phyloP scores from a whole-genome alignment of 345 rosid genomes.

The Anastatica hierochuntica region DNA sequence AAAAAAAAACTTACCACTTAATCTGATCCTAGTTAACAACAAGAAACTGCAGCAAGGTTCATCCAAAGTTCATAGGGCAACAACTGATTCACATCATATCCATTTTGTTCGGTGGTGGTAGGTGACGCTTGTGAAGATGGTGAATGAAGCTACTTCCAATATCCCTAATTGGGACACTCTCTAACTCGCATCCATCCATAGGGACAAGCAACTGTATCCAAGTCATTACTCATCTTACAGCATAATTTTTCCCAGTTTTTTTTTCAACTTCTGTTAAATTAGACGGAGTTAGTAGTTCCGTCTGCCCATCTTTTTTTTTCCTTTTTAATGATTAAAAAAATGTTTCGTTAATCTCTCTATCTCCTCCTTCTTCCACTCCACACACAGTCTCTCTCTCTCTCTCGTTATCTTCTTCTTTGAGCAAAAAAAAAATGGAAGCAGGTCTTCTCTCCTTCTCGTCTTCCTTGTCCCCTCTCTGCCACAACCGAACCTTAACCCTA shows the following conservation, averaged over 20 bases:
- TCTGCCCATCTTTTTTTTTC: neutral
- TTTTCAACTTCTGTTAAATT: too few species aligned
- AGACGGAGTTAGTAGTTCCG: conserved; percentile 1
- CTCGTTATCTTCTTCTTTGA: conserved; percentile 5
- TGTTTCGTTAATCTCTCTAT: too few species aligned
- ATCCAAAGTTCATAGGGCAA: neutral
- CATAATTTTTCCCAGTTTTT: too few species aligned
- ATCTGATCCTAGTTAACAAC: neutral
- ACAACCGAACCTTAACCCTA: conserved; percentile 21
- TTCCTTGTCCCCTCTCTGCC: conserved; percentile 26
- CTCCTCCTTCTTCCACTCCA: conserved; percentile 13
- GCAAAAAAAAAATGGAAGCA: conserved; percentile 46
- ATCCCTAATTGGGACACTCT: conserved; percentile 57
- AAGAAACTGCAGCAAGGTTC: neutral
- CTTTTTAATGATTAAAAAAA: too few species aligned
- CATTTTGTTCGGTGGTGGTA: conserved; percentile 26
- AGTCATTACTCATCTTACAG: too few species aligned
- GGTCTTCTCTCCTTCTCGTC: conserved; percentile 57
- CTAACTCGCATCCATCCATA: conserved; percentile 9
- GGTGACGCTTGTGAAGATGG: conserved; percentile 78
- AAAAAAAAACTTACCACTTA: neutral
- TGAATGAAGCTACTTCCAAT: conserved; percentile 74
- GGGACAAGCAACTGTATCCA: too few species aligned
- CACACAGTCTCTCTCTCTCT: conserved; percentile 6
- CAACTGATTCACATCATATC: neutral